Evolutionary conservation across 768 basidiomycete species (phyloP), one percentile per base, ranked within the genome.

Genomic region (Lactarius sp.): DNA sequence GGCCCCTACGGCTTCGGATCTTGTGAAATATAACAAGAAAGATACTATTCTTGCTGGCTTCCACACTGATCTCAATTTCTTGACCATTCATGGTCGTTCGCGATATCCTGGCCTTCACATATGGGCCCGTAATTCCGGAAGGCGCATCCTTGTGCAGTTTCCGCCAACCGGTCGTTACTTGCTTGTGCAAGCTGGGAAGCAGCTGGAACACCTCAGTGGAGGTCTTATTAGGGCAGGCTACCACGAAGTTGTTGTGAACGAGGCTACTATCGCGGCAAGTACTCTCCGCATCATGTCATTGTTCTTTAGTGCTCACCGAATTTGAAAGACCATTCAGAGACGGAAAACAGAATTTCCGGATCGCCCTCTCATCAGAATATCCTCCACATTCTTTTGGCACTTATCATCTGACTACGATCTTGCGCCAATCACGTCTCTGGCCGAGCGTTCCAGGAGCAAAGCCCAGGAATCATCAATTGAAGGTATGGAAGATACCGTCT

Each of bases 331-430:
- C 16, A 85, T 94, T 55, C 80, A 84, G 59, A 76, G 77, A 56
- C 82, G 89, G 47, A 86, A 80, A 68, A 66, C 68, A 12, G 77
- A 82, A 63, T 78, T 76, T 63, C 86, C 92, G 2, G 80, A 84
- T 59, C 85, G 95, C n/a, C 95, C 95, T 13, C 77, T 89, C 41
- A 92, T 95, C 68, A 87, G 95, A n/a, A 94, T 98, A 67, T 95
- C 94, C 3, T 95, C 92, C 2, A 98, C 94, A 0, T 94, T 95
- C 75, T 97, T 97, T 79, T 96, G 90, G 90, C 93, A 94, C 71
- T 80, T 97, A 13, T 91, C 86, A 0, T 93, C 94, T 1, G 91
- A 94, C 72, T 85, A 83, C 62, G 85, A 90, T 56, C 80, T 94
- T n/a, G 77, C 74, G 8, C 85, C 90, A 2, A 81, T 93, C 3